Evolutionary conservation across 164 flowering plant species (phyloP).

Genomic region (Vitis vinifera): ASM3070453v1 NC_081818.1:14639001-14639500

Average conservation of each 20-base stretch:
- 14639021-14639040: too few species aligned
- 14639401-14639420: constrained; percentile 21
- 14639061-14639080: too few species aligned
- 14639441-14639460: constrained; percentile 47
- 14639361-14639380: constrained; percentile 29
- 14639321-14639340: constrained; percentile 34
- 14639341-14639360: constrained; percentile 36
- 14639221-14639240: neutral
- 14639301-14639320: constrained; percentile 39
- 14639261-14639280: neutral
- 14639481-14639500: constrained; percentile 66
- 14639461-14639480: constrained; percentile 52
- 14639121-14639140: too few species aligned
- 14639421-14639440: constrained; percentile 24
- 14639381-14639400: constrained; percentile 32
- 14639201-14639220: too few species aligned
- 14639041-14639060: too few species aligned
- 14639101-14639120: too few species aligned
- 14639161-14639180: too few species aligned
- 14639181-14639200: too few species aligned
- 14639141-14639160: too few species aligned
- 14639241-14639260: too few species aligned
- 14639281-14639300: constrained; percentile 57
- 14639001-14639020: too few species aligned
- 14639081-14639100: too few species aligned